Percentiles rank a stretch among this genome's conserved stretches.
Conservation (phyloP, 768 basidiomycete genomes). For the Suillus discolor region DNA sequence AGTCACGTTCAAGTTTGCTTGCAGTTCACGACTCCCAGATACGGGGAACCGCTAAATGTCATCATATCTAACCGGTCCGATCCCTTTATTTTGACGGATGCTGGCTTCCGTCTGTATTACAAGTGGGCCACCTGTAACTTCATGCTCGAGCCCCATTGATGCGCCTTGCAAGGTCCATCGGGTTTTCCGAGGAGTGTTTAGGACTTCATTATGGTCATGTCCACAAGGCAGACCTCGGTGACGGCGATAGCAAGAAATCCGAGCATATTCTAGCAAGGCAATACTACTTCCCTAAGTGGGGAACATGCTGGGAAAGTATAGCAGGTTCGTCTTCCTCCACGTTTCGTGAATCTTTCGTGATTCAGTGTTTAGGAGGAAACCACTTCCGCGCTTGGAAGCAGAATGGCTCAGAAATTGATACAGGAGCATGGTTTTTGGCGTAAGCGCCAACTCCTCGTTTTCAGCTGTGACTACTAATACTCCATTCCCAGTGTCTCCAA, state of each 20-base stretch:
- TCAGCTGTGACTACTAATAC: slow-evolving; percentile 3
- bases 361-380: slow-evolving; percentile 60
- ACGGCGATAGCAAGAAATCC: slow-evolving; percentile 69
- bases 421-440: slow-evolving; percentile 87
- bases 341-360: slow-evolving; percentile 7
- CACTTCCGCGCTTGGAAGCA: slow-evolving; percentile 92
- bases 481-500: slow-evolving; percentile 60
- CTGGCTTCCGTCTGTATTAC: slow-evolving; percentile 68
- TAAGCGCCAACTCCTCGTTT: slow-evolving; percentile 34
- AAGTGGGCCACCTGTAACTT: slow-evolving; percentile 44
- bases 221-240: slow-evolving; percentile 82
- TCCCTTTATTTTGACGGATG: slow-evolving; percentile 75
- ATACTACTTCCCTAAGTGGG: slow-evolving; percentile 75
- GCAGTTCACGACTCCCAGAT: slow-evolving; percentile 64
- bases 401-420: slow-evolving; percentile 72
- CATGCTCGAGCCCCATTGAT: slow-evolving; percentile 4
- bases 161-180: slow-evolving; percentile 58
- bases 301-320: slow-evolving; percentile 88
- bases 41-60: slow-evolving; percentile 84
- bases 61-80: slow-evolving; percentile 81
- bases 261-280: slow-evolving; percentile 80
- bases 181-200: slow-evolving; percentile 81
- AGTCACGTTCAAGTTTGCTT: not conserved
- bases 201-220: slow-evolving; percentile 76
- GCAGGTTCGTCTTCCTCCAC: slow-evolving; percentile 44